Percentiles rank a stretch among this genome's conserved stretches.
Evolutionary conservation across 257 asterid genomes (phyloP).

Genomic region (Osmanthus fragrans): DNA sequence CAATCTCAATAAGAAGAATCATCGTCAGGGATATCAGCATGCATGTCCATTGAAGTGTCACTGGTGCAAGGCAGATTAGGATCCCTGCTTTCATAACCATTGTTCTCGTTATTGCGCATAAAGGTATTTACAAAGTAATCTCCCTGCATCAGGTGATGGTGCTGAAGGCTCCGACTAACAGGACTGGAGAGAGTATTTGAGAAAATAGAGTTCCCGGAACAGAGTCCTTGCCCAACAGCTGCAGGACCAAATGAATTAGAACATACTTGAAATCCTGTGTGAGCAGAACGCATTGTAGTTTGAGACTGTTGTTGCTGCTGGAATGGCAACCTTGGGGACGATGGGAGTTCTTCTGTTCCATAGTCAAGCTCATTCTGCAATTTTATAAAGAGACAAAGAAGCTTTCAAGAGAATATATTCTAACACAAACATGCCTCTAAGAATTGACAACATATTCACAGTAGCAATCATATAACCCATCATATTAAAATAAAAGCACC

Average conservation of each 20-base stretch:
- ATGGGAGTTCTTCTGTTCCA: conserved; percentile 56
- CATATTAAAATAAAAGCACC: neutral
- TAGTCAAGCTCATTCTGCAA: conserved; percentile 63
- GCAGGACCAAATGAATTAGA: conserved; percentile 48
- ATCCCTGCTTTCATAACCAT: conserved; percentile 37
- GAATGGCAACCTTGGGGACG: conserved; percentile 44
- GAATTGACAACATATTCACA: neutral
- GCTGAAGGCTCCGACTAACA: conserved; percentile 55
- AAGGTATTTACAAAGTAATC: conserved; percentile 32
- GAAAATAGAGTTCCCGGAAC: conserved; percentile 44
- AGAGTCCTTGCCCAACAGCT: conserved; percentile 43
- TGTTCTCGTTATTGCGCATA: conserved; percentile 39
- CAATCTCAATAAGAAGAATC: conserved; percentile 49
- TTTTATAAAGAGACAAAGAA: neutral
- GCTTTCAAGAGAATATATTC: neutral
- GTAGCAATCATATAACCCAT: neutral
- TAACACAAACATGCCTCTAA: neutral
- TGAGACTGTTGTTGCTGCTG: conserved; percentile 47
- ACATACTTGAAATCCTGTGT: conserved; percentile 39
- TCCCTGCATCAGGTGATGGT: conserved; percentile 57
- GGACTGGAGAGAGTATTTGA: conserved; percentile 69
- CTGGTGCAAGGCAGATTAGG: conserved; percentile 44
- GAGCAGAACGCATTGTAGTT: conserved; percentile 29
- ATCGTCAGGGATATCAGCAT: conserved; percentile 22
- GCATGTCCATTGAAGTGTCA: conserved; percentile 70